These are phyloP conservation scores for Barnettozyma sp. DNA, from an alignment of 805 yeast genomes.

Conservation along the genomic window DNA sequence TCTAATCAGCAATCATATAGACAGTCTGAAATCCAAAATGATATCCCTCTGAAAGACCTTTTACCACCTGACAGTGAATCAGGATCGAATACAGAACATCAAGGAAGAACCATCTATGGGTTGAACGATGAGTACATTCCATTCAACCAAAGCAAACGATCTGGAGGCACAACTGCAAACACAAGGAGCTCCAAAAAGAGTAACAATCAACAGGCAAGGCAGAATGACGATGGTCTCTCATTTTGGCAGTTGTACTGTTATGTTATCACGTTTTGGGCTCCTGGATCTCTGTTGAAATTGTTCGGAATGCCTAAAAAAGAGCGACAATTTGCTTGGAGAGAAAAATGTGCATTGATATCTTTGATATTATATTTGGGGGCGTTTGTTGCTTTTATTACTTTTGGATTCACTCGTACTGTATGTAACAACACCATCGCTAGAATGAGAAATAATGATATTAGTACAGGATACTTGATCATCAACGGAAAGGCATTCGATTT, in stretches of 20 bases:
- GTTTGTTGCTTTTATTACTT: constrained; percentile 77
- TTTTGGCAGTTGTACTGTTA: constrained; percentile 83
- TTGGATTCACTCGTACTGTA: constrained; percentile 82
- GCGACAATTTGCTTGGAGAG: constrained; percentile 95
- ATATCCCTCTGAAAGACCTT: constrained; percentile 19
- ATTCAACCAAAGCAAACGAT: constrained; percentile 7
- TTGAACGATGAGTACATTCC: constrained; percentile 49
- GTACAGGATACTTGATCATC: constrained; percentile 56
- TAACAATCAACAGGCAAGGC: not conserved
- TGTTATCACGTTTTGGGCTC: constrained; percentile 86
- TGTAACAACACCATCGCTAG: constrained; percentile 47
- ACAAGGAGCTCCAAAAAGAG: constrained; percentile 2
- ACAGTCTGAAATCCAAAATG: constrained; percentile 14
- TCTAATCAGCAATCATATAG: constrained; percentile 12
- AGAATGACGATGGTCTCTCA: constrained; percentile 23
- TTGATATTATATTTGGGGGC: constrained; percentile 70
- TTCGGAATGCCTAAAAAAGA: constrained; percentile 76
- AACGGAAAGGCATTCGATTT: constrained; percentile 79
- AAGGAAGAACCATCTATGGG: constrained; percentile 50
- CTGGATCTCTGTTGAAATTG: constrained; percentile 58
- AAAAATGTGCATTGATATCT: constrained; percentile 79
- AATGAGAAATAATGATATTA: constrained; percentile 53
- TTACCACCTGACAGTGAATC: constrained; percentile 5
- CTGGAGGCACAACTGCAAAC: constrained; percentile 1
- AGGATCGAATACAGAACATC: constrained; percentile 9